These are phyloP conservation scores for Phylloporus gajari DNA, from an alignment of 1,284 basidiomycete genomes.

Conservation along the genomic window DNA sequence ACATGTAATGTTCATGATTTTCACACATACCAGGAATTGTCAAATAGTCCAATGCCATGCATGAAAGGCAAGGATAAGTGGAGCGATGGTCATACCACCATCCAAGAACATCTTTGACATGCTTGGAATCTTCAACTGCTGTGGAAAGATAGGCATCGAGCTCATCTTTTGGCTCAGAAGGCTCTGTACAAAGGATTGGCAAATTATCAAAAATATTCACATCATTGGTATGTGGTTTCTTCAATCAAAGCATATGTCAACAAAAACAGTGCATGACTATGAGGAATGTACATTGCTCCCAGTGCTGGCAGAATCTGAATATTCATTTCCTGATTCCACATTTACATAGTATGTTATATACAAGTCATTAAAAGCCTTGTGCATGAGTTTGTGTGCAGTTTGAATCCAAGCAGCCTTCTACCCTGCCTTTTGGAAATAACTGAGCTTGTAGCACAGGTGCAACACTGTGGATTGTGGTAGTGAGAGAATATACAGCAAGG, in stretches of 20 bases:
- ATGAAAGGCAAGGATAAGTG: background rate
- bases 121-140: background rate
- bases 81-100: background rate
- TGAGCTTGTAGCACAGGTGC: background rate
- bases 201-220: background rate
- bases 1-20: background rate
- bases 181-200: background rate
- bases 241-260: no score
- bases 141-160: background rate
- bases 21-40: background rate
- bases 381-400: background rate
- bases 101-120: background rate
- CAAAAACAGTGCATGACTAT: no score
- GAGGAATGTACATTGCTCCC: no score
- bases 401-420: background rate
- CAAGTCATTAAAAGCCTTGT: background rate
- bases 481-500: background rate
- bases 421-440: background rate
- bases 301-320: no score
- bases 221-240: background rate
- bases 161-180: background rate
- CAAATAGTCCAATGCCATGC: background rate
- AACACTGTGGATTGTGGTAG: background rate
- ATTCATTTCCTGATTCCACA: background rate
- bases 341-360: background rate